Conservation (phyloP, 192 early-diverging fungal species). For the Linnemannia hyalina region DNA sequence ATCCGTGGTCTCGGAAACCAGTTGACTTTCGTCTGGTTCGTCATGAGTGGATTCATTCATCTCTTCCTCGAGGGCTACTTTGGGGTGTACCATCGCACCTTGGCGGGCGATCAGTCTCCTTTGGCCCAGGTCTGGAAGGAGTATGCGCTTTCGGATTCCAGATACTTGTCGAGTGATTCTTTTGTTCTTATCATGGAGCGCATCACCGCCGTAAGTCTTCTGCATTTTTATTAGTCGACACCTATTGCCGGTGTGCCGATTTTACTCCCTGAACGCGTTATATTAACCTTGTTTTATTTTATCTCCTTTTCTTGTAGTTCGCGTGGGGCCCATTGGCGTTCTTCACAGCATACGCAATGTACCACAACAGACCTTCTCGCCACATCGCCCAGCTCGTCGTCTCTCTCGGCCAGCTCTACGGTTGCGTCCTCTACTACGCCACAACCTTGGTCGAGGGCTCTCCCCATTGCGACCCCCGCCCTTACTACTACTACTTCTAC, state of each 20-base stretch:
- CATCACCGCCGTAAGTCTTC: constrained; percentile 83
- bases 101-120: constrained; percentile 75
- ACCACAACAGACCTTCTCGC: constrained; percentile 65
- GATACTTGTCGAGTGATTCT: constrained; percentile 87
- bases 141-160: constrained; percentile 88
- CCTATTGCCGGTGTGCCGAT: background rate
- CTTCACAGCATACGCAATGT: constrained; percentile 68
- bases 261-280: background rate
- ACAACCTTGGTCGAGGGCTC: constrained; percentile 79
- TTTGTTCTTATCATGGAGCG: constrained; percentile 90
- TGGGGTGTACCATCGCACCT: constrained; percentile 72
- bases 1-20: constrained; percentile 44
- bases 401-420: constrained; percentile 84
- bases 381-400: constrained; percentile 70
- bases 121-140: constrained; percentile 92
- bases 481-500: constrained; percentile 92
- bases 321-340: constrained; percentile 72
- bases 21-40: constrained; percentile 85
- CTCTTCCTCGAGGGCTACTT: constrained; percentile 90
- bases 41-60: constrained; percentile 86
- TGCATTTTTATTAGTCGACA: background rate
- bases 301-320: constrained; percentile 53
- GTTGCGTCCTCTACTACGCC: constrained; percentile 85
- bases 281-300: constrained; percentile 41
- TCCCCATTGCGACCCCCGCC: constrained; percentile 76